Conservation (phyloP, 1,139 yeast species). For the Saccharomycopsis hybrid region DNA sequence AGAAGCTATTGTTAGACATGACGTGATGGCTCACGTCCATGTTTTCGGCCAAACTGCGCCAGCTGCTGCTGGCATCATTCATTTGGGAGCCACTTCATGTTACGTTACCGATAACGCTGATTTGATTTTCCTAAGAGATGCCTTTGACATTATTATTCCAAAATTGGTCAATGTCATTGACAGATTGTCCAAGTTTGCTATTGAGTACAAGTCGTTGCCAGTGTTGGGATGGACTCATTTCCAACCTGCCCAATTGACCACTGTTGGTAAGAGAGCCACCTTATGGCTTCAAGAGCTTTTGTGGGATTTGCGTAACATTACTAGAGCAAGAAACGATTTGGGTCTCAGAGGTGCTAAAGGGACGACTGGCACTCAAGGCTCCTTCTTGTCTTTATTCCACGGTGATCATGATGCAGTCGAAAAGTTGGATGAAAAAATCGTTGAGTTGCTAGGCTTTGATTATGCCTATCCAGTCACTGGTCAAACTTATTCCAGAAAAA, state of each 20-base stretch:
- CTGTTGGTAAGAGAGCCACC: slow-evolving; percentile 97
- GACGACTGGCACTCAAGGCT: slow-evolving; percentile 98
- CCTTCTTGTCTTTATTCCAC: slow-evolving; percentile 88
- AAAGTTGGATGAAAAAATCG: slow-evolving; percentile 82
- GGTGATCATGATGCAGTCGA: slow-evolving; percentile 97
- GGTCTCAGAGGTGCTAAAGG: slow-evolving; percentile 99
- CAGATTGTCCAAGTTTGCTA: slow-evolving; percentile 80
- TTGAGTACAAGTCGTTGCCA: slow-evolving; percentile 90
- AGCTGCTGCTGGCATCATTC: slow-evolving; percentile 95
- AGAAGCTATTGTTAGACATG: slow-evolving; percentile 98
- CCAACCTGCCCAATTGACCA: slow-evolving; percentile 98
- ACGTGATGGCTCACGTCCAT: slow-evolving; percentile 99
- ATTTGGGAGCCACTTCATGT: slow-evolving; percentile 97
- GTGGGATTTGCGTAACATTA: slow-evolving; percentile 96
- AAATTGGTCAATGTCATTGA: slow-evolving; percentile 93
- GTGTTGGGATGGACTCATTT: slow-evolving; percentile 99
- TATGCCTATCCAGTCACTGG: slow-evolving; percentile 97
- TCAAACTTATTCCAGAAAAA: slow-evolving; percentile 96
- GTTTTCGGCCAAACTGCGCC: slow-evolving; percentile 91
- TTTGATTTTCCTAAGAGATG: slow-evolving; percentile 90
- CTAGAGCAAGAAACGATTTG: slow-evolving; percentile 91
- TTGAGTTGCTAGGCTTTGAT: slow-evolving; percentile 87
- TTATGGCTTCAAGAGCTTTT: slow-evolving; percentile 95
- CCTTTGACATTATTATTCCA: slow-evolving; percentile 87
- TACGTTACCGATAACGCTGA: slow-evolving; percentile 98